A percentile compares a stretch with the other conserved stretches of the same genome.
Evolutionary conservation across 306 rosid genomes (phyloP).

Genomic region (Citrullus colocynthis): DNA sequence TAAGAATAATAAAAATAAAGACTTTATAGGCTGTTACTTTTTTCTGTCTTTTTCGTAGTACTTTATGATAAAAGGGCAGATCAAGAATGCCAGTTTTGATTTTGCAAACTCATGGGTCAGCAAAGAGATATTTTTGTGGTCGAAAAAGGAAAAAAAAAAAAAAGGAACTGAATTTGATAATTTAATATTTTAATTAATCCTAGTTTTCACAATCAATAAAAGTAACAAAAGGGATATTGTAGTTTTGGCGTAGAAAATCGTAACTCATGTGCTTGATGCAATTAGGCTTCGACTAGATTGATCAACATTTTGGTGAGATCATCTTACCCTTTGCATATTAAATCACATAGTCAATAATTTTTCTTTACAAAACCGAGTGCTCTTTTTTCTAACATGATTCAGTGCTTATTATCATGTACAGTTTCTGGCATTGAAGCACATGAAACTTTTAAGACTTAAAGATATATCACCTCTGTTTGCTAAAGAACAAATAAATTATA

Average conservation of each 20-base stretch:
- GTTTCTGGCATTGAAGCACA: too few species aligned
- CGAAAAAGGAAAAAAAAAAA: neutral
- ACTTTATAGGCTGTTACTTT: neutral
- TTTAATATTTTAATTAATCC: neutral
- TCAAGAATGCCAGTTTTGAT: neutral
- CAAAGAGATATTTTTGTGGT: neutral
- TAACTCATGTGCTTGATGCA: neutral
- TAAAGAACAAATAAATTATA: too few species aligned
- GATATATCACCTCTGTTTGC: too few species aligned
- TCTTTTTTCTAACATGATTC: too few species aligned
- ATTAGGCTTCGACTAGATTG: neutral
- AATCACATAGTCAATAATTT: too few species aligned
- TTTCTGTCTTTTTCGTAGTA: neutral
- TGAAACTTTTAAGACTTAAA: too few species aligned
- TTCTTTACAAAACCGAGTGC: too few species aligned
- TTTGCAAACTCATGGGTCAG: neutral
- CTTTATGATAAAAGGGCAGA: neutral
- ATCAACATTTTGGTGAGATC: too few species aligned
- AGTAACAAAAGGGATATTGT: neutral
- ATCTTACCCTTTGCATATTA: too few species aligned
- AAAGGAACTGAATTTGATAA: neutral
- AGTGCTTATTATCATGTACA: too few species aligned
- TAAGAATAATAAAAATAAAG: neutral
- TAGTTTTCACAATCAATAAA: neutral
- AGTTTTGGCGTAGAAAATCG: neutral